Conservation (phyloP, 2,329 filamentous ascomycete species). For the Drechslerella stenobrocha region DNA sequence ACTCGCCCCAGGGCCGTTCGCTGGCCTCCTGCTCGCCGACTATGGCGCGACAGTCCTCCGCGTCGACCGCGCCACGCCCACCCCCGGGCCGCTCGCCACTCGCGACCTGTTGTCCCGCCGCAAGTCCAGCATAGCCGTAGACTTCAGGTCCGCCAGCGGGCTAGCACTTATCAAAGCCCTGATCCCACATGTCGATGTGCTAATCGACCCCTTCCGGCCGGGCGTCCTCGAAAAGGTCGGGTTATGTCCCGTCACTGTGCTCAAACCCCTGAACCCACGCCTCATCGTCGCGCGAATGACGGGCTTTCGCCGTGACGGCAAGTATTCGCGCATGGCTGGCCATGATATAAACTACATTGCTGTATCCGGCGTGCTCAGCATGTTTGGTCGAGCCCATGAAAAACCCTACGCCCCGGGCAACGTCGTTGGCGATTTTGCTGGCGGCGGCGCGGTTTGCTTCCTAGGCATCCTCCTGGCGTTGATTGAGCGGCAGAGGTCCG, state of each 20-base stretch:
- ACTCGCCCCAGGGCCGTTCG: constrained; percentile 61
- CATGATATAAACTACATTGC: constrained; percentile 79
- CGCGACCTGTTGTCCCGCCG: constrained; percentile 75
- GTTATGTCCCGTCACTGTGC: constrained; percentile 71
- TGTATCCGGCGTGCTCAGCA: constrained; percentile 74
- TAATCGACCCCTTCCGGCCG: constrained; percentile 92
- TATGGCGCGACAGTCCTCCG: constrained; percentile 86
- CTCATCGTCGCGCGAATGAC: constrained; percentile 85
- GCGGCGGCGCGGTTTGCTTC: constrained; percentile 80
- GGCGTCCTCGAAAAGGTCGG: constrained; percentile 84
- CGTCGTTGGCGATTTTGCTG: constrained; percentile 86
- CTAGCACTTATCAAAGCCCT: constrained; percentile 69
- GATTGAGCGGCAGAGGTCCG: constrained; percentile 66
- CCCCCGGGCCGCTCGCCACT: constrained; percentile 59
- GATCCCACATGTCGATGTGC: constrained; percentile 68
- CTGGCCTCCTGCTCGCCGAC: constrained; percentile 76
- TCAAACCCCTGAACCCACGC: constrained; percentile 67
- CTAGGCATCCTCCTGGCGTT: constrained; percentile 81
- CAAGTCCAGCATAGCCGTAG: constrained; percentile 77
- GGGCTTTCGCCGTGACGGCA: constrained; percentile 83
- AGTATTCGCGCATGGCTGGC: constrained; percentile 61
- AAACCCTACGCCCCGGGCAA: constrained; percentile 80
- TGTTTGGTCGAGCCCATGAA: constrained; percentile 64
- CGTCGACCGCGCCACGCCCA: constrained; percentile 66
- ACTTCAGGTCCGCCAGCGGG: constrained; percentile 72